Percentiles rank a stretch among this genome's conserved stretches.
These are phyloP conservation scores for Oehlia diaphana DNA, from an alignment of 192 early-diverging fungal genomes.

Conservation along the genomic window DNA sequence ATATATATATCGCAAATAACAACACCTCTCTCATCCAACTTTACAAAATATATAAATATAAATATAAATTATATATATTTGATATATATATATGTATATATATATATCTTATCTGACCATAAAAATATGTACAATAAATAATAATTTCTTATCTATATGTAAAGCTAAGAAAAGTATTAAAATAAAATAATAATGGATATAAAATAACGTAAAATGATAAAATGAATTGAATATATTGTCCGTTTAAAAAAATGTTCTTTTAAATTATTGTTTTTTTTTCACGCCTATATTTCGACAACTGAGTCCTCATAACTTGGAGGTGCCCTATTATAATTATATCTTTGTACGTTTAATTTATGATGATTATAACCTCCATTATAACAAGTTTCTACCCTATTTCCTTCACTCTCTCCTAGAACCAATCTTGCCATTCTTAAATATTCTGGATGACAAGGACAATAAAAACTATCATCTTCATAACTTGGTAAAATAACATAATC, in stretches of 20 bases:
- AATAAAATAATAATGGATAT: too few relatives aligned
- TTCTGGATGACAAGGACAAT: slow-evolving; percentile 24
- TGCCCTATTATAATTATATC: neutral
- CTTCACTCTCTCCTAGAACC: neutral
- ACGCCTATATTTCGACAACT: neutral
- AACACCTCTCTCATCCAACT: too few relatives aligned
- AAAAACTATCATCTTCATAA: slow-evolving; percentile 23
- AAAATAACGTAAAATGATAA: too few relatives aligned
- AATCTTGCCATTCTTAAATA: slow-evolving; percentile 19
- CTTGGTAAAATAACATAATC: slow-evolving; percentile 18
- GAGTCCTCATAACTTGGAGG: slow-evolving; percentile 19
- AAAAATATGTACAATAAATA: too few relatives aligned
- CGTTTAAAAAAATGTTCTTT: neutral
- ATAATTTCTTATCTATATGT: too few relatives aligned
- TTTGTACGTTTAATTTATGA: neutral
- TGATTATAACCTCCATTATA: neutral
- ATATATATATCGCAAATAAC: too few relatives aligned
- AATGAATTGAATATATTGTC: neutral
- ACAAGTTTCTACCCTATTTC: neutral
- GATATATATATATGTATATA: too few relatives aligned
- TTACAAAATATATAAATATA: too few relatives aligned
- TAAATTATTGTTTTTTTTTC: neutral
- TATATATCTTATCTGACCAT: too few relatives aligned
- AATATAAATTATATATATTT: too few relatives aligned
- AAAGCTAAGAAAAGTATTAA: too few relatives aligned